These are phyloP conservation scores for Triadica sebifera DNA, from an alignment of 345 rosid genomes.

Conservation along the genomic window DNA sequence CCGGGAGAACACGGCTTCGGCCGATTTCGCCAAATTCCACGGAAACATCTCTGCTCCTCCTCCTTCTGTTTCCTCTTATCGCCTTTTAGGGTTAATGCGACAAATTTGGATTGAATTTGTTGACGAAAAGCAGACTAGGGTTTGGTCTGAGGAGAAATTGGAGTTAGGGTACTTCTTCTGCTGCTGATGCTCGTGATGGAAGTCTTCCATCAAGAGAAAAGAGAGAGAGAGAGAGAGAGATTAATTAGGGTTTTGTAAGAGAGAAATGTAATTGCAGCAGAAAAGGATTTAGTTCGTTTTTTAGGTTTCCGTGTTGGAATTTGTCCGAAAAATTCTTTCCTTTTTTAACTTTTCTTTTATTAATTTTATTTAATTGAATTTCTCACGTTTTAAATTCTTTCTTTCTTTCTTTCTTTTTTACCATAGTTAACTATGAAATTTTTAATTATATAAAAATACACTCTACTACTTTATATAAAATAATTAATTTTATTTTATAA, in stretches of 20 bases:
- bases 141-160: background rate
- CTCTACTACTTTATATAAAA: no score
- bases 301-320: background rate
- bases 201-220: conserved; percentile 18
- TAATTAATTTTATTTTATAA: no score
- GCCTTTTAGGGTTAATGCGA: no score
- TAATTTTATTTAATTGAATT: background rate
- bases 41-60: conserved; percentile 36
- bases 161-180: background rate
- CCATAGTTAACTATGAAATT: no score
- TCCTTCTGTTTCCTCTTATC: background rate
- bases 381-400: background rate
- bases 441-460: no score
- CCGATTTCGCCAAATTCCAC: conserved; percentile 69
- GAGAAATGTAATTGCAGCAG: background rate
- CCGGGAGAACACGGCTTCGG: conserved; percentile 67
- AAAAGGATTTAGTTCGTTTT: background rate
- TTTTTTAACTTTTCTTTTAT: no score
- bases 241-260: background rate
- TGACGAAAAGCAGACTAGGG: background rate
- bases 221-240: no score
- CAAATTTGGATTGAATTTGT: no score
- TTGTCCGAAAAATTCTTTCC: background rate
- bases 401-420: no score
- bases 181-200: conserved; percentile 9